These are phyloP conservation scores for Alternaria sp. DNA, from an alignment of 2,329 filamentous ascomycete species.

Conservation along the genomic window DNA sequence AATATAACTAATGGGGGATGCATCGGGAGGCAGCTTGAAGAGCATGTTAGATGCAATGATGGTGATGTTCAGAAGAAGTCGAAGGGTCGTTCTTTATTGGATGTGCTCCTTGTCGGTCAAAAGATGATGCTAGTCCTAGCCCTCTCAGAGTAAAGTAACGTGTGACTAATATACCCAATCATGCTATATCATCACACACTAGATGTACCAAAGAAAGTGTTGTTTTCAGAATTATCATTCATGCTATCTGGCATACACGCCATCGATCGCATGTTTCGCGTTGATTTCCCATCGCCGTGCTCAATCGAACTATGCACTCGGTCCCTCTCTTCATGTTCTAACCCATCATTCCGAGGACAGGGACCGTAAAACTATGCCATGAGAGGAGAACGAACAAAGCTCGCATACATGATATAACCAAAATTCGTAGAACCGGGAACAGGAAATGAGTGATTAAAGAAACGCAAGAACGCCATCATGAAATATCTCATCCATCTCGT, in stretches of 20 bases:
- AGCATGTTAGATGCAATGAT: too few relatives aligned
- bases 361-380: constrained; percentile 24
- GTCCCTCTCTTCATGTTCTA: background rate
- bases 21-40: too few relatives aligned
- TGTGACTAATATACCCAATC: background rate
- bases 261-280: background rate
- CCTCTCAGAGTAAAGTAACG: too few relatives aligned
- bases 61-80: too few relatives aligned
- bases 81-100: too few relatives aligned
- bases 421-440: constrained; percentile 5
- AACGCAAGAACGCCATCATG: constrained; percentile 31
- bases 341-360: constrained; percentile 1
- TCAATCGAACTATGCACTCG: constrained; percentile 2
- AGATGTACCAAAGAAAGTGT: background rate
- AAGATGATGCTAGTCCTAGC: too few relatives aligned
- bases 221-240: constrained; percentile 15
- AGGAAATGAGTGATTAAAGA: constrained; percentile 20
- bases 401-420: constrained; percentile 16
- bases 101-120: too few relatives aligned
- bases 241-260: constrained; percentile 1
- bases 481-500: constrained; percentile 15
- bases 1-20: too few relatives aligned
- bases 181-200: background rate
- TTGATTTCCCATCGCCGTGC: constrained; percentile 4
- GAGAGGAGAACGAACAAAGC: constrained; percentile 15